A percentile compares a stretch with the other conserved stretches of the same genome.
phyloP scores from a whole-genome alignment of 23 red algal species.

The Gracilaria gracilis region DNA sequence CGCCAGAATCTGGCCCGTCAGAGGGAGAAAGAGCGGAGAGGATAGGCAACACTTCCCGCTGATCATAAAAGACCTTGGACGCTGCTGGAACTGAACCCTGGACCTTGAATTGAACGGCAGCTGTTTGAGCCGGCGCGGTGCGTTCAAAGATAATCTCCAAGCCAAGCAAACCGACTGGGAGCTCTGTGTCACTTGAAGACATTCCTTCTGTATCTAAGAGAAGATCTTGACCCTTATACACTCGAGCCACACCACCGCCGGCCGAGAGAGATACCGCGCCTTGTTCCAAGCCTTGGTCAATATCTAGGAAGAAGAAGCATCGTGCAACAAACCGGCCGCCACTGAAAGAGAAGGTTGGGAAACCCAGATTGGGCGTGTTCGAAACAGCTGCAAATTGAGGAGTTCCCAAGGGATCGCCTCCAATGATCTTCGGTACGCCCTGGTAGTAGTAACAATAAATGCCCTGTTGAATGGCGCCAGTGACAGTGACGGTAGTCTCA shows the following conservation, averaged over 20 bases:
- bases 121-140: not conserved
- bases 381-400: conserved; percentile 44
- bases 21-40: conserved; percentile 33
- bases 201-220: conserved; percentile 30
- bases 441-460: conserved; percentile 78
- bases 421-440: conserved; percentile 18
- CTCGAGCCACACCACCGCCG: conserved; percentile 37
- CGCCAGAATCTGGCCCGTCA: conserved; percentile 41
- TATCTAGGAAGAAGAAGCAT: conserved; percentile 61
- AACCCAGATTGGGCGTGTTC: conserved; percentile 14
- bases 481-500: conserved; percentile 75
- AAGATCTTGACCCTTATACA: conserved; percentile 66
- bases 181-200: conserved; percentile 21
- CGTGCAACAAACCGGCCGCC: conserved; percentile 31
- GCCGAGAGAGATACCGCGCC: not conserved
- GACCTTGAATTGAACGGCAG: conserved; percentile 28
- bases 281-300: not conserved
- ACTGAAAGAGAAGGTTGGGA: conserved; percentile 39
- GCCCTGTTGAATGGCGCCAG: conserved; percentile 56
- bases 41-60: conserved; percentile 44
- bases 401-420: conserved; percentile 13
- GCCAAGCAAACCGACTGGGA: conserved; percentile 47
- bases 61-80: conserved; percentile 40
- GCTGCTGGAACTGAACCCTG: conserved; percentile 13
- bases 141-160: conserved; percentile 64